Evolutionary conservation across 2,329 filamentous ascomycete genomes (phyloP), one percentile per base, ranked within the genome.

Genomic region (Aaosphaeria arxii): DNA sequence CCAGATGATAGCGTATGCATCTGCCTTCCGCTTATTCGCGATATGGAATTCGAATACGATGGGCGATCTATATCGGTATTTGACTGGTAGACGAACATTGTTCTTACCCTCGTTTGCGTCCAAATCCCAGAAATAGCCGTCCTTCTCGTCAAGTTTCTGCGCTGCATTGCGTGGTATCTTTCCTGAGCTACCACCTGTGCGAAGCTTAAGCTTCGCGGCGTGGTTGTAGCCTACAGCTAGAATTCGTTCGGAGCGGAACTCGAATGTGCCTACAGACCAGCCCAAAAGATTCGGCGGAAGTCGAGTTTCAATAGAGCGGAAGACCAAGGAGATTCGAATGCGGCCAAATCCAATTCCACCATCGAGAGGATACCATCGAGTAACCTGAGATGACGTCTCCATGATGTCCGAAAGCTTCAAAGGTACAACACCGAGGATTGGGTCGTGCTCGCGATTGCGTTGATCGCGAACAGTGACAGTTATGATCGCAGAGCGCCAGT

Each of bases 181-280:
- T 17, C 86, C 88, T 3, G 84, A 85, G 50, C 88, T 92, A 9
- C 92, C 92, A 45, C 91, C 91, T 6, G 92, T 97, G 33, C 91
- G 82, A 57, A 95, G 71, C 58, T 83, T 84, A 40, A 97, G 74
- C 70, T 90, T 91, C 40, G 82, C 73, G 36, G 78, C 70, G 5
- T 83, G 80, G 1, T 77, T 74, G 59, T 87, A 91, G 42, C 78
- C 79, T 11, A 78, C 72, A 0, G 87, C 83, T 0, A 80, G 79
- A 42, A 97, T 84, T 11, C 77, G 79, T 43, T 89, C 79, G 0
- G 86, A 89, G 0, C 81, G 74, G 65, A 97, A 95, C 63, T 96
- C 87, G 63, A 97, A 96, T 0, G 92, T 96, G 33, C 94, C 94
- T 40, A 97, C 89, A 51, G 96, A 90, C 89, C 92, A 97, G 7